Evolutionary conservation across 768 basidiomycete species (phyloP).

Genomic region (Mycena leptocephala): DNA sequence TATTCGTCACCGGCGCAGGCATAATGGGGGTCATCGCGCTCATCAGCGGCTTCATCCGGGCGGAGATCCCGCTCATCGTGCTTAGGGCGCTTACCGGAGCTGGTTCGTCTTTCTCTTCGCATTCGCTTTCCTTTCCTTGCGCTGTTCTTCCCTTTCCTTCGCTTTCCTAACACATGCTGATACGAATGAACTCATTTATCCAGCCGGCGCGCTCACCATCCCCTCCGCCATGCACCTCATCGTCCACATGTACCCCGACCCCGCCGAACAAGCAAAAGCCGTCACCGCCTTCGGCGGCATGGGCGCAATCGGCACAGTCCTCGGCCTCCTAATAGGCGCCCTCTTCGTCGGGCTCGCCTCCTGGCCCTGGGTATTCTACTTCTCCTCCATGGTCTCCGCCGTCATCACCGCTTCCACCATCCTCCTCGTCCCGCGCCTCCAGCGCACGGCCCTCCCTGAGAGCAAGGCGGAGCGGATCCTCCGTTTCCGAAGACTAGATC

Average conservation of each 20-base stretch:
- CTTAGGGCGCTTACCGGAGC: neutral
- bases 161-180: too few relatives aligned
- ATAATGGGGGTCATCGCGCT: slow-evolving; percentile 52
- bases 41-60: neutral
- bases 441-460: neutral
- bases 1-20: slow-evolving; percentile 43
- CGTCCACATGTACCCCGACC: slow-evolving; percentile 66
- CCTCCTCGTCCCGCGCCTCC: neutral
- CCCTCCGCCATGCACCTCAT: slow-evolving; percentile 67
- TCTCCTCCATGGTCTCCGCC: slow-evolving; percentile 57
- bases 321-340: slow-evolving; percentile 63
- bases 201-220: slow-evolving; percentile 65
- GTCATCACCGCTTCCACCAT: slow-evolving; percentile 34
- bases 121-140: too few relatives aligned
- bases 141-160: too few relatives aligned
- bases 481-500: slow-evolving; percentile 51
- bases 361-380: slow-evolving; percentile 71
- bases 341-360: slow-evolving; percentile 57
- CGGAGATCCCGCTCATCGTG: neutral
- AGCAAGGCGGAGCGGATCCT: slow-evolving; percentile 7
- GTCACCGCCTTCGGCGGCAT: slow-evolving; percentile 64
- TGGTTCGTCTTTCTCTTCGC: too few relatives aligned
- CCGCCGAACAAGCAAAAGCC: slow-evolving; percentile 62
- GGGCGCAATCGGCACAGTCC: slow-evolving; percentile 63
- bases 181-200: too few relatives aligned